These are phyloP conservation scores for Talaromyces piceae DNA, from an alignment of 2,329 filamentous ascomycete genomes.

Conservation along the genomic window DNA sequence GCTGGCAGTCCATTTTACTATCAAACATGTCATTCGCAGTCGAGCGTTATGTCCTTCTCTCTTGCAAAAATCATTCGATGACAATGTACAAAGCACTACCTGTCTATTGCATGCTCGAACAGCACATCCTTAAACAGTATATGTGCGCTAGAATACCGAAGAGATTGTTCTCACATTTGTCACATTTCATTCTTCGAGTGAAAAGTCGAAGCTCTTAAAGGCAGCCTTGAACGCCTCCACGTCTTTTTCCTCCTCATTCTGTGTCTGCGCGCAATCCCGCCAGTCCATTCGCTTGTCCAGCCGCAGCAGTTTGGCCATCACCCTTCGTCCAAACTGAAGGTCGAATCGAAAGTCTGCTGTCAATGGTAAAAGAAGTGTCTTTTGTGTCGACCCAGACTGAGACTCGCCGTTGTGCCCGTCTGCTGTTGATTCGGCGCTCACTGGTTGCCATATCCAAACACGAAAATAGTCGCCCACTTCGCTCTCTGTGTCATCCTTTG, in stretches of 20 bases:
- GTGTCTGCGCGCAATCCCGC: constrained; percentile 72
- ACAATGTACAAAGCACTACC: too few species aligned
- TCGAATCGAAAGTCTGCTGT: constrained; percentile 70
- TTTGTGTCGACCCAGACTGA: constrained; percentile 20
- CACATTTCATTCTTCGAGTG: constrained; percentile 36
- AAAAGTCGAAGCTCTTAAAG: constrained; percentile 85
- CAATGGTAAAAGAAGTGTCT: constrained; percentile 67
- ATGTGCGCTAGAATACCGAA: too few species aligned
- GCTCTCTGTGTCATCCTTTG: constrained; percentile 34
- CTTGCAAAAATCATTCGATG: too few species aligned
- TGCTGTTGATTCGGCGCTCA: constrained; percentile 7
- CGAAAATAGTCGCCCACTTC: constrained; percentile 63
- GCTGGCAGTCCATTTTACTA: neutral
- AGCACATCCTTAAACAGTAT: too few species aligned
- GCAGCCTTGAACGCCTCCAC: constrained; percentile 70
- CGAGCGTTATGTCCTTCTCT: too few species aligned
- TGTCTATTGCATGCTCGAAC: too few species aligned
- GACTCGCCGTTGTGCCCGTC: constrained; percentile 9
- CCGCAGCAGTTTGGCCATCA: constrained; percentile 78
- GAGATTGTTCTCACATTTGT: too few species aligned
- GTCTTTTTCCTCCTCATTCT: constrained; percentile 71
- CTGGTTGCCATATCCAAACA: constrained; percentile 65
- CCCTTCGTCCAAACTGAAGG: constrained; percentile 79
- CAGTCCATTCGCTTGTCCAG: constrained; percentile 74
- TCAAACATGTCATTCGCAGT: too few species aligned